Percentiles rank a stretch among this genome's conserved stretches.
Conservation (phyloP, 225 moss, liverwort and hornwort species). For the Physcomitrellopsis africana region DNA sequence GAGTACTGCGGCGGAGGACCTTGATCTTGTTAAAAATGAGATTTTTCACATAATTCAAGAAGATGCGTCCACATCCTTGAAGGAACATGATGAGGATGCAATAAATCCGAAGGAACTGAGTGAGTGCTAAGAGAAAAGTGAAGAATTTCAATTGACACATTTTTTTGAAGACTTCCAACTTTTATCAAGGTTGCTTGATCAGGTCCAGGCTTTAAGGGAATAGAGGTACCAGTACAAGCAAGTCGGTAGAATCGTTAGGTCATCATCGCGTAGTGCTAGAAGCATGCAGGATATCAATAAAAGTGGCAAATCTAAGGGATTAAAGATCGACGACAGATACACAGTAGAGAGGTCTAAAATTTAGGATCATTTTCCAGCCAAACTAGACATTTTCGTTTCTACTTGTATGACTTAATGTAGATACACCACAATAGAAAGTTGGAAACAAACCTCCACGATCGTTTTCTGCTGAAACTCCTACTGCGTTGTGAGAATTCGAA, state of each 20-base stretch:
- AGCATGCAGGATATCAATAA: conserved; percentile 40
- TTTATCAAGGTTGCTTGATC: conserved; percentile 51
- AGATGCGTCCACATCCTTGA: conserved; percentile 8
- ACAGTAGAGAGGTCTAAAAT: conserved; percentile 33
- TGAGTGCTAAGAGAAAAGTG: conserved; percentile 33
- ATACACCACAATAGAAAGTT: not conserved
- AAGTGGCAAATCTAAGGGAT: conserved; percentile 40
- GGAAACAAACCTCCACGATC: not conserved
- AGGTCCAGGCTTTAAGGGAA: conserved; percentile 56
- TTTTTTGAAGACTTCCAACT: conserved; percentile 38
- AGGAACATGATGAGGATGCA: not conserved
- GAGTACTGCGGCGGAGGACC: conserved; percentile 34
- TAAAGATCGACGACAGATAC: conserved; percentile 35
- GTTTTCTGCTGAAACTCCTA: not conserved
- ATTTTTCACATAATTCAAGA: conserved; percentile 38
- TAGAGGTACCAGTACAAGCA: conserved; percentile 44
- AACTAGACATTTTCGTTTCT: not conserved
- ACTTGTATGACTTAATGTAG: not conserved
- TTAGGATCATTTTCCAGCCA: conserved; percentile 5
- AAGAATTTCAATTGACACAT: conserved; percentile 3
- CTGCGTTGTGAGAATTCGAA: too few relatives aligned
- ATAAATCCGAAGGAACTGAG: conserved; percentile 32
- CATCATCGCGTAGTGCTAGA: conserved; percentile 32
- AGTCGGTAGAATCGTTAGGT: conserved; percentile 29
- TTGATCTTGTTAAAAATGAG: conserved; percentile 52